Evolutionary conservation across 2,329 filamentous ascomycete species (phyloP).

Genomic region (Stachybotrys elegans): DNA sequence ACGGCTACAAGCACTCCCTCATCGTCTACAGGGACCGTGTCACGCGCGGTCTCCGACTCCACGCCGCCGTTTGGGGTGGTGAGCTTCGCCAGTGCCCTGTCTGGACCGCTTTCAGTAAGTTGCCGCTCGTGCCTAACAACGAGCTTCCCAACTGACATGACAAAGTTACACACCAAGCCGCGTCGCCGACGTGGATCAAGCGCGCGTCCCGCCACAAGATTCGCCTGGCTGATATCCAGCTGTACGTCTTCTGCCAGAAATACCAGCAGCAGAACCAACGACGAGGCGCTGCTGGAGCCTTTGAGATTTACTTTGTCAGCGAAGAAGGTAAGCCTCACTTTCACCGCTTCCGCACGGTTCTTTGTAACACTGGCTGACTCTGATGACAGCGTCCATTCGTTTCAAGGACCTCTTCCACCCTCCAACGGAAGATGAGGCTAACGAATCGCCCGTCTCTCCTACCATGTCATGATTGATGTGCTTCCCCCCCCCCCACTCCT

Average conservation of each 20-base stretch:
- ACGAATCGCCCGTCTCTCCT: too few relatives aligned
- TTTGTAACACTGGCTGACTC: too few relatives aligned
- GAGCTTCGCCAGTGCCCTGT: slow-evolving; percentile 50
- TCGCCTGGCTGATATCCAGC: slow-evolving; percentile 48
- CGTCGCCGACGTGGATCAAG: slow-evolving; percentile 45
- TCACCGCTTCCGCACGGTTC: too few relatives aligned
- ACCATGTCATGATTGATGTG: too few relatives aligned
- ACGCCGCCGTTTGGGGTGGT: slow-evolving; percentile 52
- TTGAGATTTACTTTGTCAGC: slow-evolving; percentile 45
- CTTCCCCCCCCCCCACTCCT: too few relatives aligned
- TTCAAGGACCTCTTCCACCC: slow-evolving; percentile 38
- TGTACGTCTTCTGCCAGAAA: slow-evolving; percentile 54
- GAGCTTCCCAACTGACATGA: background rate
- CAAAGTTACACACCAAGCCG: slow-evolving; percentile 47
- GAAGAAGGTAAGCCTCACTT: slow-evolving; percentile 34
- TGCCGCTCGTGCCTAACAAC: background rate
- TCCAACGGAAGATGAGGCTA: slow-evolving; percentile 10
- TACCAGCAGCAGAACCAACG: slow-evolving; percentile 51
- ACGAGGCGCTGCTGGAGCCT: slow-evolving; percentile 39
- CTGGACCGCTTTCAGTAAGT: slow-evolving; percentile 59
- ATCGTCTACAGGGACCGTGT: slow-evolving; percentile 47
- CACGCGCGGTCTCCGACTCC: slow-evolving; percentile 46
- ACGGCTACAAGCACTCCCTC: slow-evolving; percentile 47
- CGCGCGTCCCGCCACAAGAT: slow-evolving; percentile 42
- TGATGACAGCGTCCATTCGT: slow-evolving; percentile 15